Conservation (phyloP, 1,284 basidiomycete genomes). For the Neolentinus lepideus region DNA sequence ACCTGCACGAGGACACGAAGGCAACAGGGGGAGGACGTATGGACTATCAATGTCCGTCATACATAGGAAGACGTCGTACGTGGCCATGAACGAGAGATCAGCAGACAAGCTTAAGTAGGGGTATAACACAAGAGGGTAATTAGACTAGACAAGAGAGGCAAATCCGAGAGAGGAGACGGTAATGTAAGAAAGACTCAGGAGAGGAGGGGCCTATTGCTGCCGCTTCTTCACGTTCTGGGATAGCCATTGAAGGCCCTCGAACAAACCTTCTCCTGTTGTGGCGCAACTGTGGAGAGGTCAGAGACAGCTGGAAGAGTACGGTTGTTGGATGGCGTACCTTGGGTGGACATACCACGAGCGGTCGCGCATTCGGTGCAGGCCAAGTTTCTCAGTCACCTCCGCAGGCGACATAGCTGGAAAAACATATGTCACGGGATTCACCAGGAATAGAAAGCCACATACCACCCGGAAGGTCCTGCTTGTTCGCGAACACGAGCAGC, state of each 20-base stretch:
- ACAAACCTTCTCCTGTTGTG: conserved; percentile 93
- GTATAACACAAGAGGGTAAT: conserved; percentile 18
- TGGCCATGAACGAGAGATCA: conserved; percentile 24
- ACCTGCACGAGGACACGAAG: conserved; percentile 6
- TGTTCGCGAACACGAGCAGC: conserved; percentile 97
- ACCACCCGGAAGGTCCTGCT: conserved; percentile 98
- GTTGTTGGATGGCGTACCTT: conserved; percentile 48
- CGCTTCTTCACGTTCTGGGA: conserved; percentile 94
- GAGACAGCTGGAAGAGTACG: not conserved
- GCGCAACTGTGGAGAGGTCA: conserved; percentile 58
- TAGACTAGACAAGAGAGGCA: conserved; percentile 14
- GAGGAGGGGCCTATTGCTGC: conserved; percentile 42
- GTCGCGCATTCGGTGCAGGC: conserved; percentile 93
- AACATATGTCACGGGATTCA: not conserved
- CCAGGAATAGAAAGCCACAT: conserved; percentile 18
- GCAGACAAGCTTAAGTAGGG: conserved; percentile 19
- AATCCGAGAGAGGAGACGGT: not conserved
- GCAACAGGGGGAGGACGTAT: conserved; percentile 16
- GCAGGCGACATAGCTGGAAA: conserved; percentile 92
- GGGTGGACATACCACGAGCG: conserved; percentile 99
- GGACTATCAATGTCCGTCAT: conserved; percentile 25
- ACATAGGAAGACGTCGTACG: conserved; percentile 25
- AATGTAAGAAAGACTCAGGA: not conserved
- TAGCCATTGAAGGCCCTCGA: conserved; percentile 94
- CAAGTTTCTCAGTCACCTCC: conserved; percentile 97